Base-by-base conservation (phyloP, 176 grass and related monocot species). In the Phoenix roebelenii region DNA sequence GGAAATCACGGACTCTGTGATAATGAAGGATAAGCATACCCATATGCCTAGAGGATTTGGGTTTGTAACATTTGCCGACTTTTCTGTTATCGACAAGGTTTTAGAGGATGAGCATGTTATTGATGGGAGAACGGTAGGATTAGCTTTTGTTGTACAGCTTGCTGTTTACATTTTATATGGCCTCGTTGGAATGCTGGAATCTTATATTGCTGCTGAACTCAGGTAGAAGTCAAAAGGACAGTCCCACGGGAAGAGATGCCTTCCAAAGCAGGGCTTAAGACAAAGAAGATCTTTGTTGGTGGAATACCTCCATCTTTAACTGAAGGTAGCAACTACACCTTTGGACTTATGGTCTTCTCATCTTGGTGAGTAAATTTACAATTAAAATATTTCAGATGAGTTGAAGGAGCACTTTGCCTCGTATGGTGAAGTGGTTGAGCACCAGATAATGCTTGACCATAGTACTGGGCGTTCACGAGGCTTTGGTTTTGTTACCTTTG, bases 211-310 rank as follows among this genome's bases (percentile, higher is more conserved):
- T 23, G 52, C 4, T 68, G 14, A 69, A 54, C 63, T 29, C 69
- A 98, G 93, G 93, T 98, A 50, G 93, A 98, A 82, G 93, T 98
- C 23, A 98, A 98, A 78, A 98, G 93, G 76, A 98, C 93, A 30
- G 93, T 98, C 39, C 93, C 93, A 0, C 85, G 72, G 74, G 85
- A 83, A 74, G 88, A 87, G 55, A 87, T 88, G 74, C 56, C 73
- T n/a, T 78, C 76, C 5, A 88, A 88, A 83, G 72, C 76, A 69
- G 93, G 84, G 54, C 88, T 85, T 23, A 98, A 80, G 74, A 85
- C 93, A 54, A 85, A 74, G 65, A 98, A 98, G 65, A 98, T 98
- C 53, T 98, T 98, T 80, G 87, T 98, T 0, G 93, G 93, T 66
- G 93, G 93, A 35, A 85, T 98, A 28, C 88, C 93, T 16, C 58